Evolutionary conservation across 371 early-diverging fungal genomes (phyloP), one percentile per base, ranked within the genome.

Genomic region (Mortierella polycephala): DNA sequence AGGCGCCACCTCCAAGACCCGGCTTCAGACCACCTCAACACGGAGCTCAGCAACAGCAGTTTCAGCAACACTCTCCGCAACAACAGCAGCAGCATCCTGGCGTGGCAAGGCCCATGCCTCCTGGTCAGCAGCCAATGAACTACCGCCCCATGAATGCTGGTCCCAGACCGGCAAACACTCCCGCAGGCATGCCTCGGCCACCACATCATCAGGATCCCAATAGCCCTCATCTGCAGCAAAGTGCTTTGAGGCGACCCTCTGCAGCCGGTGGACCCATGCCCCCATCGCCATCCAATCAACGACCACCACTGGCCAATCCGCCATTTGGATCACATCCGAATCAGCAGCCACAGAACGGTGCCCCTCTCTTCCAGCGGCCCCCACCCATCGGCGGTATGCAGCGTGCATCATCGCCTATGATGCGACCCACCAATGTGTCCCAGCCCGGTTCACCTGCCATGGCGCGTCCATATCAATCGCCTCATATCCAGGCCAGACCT

Each of bases 401-500:
- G 56, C 72, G 69, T 44, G 64, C 67, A 30, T 53, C 80, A 10
- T 79, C 80, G 37, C 73, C 74, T 7, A 72, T 73, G 80, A 72
- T 73, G 60, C 73, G 80, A 11, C 80, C 77, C 14, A n/a, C 68
- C 41, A 75, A 65, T 20, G 44, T 72, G 53, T 60, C 71, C 16
- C 69, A 62, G 51, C 74, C 74, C 10, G 80, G 80, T 37, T 79
- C 80, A 1, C 80, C 80, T 1, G 74, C 62, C 37, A 72, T 72
- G 69, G 52, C 69, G 7, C 71, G 77, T 46, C 73, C 80, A 3
- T 79, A 62, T 59, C 73, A 56, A 53, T 79, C 80, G 10, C 80
- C 80, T 0, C 73, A 69, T 60, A 65, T 73, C 60, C 80, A 76
- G 53, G 16, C 47, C 14, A 60, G 75, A 51, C 75, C 67, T 30